phyloP scores from a whole-genome alignment of 345 rosid species.

The Aurinia saxatilis region DNA sequence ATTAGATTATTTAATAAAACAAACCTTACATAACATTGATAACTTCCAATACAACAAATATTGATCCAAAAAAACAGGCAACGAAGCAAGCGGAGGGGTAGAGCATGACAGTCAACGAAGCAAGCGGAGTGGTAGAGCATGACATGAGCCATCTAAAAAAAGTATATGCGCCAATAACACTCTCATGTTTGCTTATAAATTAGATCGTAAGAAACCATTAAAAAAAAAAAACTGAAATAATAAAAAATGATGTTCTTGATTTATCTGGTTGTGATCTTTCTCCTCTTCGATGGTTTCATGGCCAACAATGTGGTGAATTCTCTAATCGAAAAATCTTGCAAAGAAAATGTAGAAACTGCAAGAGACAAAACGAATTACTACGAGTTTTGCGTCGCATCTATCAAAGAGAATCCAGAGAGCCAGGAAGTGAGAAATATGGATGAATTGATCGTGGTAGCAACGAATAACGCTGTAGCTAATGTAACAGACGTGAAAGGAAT shows the following conservation, averaged over 20 bases:
- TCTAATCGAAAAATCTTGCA: slow-evolving; percentile 19
- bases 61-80: too few relatives aligned
- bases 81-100: neutral
- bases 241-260: neutral
- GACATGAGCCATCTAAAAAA: neutral
- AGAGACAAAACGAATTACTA: neutral
- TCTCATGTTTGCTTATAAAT: neutral
- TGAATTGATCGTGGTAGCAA: slow-evolving; percentile 15
- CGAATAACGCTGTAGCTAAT: slow-evolving; percentile 10
- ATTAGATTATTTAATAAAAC: too few relatives aligned
- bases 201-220: neutral
- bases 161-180: neutral
- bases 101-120: neutral
- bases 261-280: neutral
- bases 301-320: neutral
- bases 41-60: too few relatives aligned
- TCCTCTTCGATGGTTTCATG: neutral
- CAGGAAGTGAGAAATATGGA: slow-evolving; percentile 13
- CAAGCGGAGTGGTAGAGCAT: neutral
- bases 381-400: slow-evolving; percentile 26
- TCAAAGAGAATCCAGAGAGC: slow-evolving; percentile 25
- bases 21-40: too few relatives aligned
- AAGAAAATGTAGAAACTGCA: slow-evolving; percentile 18
- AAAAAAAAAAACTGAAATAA: too few relatives aligned
- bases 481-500: slow-evolving; percentile 13